Percentiles rank a stretch among this genome's conserved stretches.
Conservation (phyloP, 805 yeast species). For the Saturnispora silvae region DNA sequence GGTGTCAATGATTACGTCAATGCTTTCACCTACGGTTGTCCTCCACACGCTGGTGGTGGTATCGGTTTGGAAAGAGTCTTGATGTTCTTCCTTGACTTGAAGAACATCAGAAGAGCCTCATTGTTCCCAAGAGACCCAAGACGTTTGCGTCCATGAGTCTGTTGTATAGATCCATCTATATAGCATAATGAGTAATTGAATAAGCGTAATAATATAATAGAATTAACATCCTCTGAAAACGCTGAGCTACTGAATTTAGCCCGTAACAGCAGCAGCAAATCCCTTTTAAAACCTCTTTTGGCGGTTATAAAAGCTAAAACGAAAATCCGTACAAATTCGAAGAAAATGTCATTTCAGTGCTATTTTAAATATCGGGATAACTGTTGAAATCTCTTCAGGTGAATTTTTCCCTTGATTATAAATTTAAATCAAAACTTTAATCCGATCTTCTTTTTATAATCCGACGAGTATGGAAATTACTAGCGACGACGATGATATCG, state of each 20-base stretch:
- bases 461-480: conserved; percentile 2
- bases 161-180: background rate
- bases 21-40: conserved; percentile 89
- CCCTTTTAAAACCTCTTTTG: no score
- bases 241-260: no score
- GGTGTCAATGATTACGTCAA: conserved; percentile 88
- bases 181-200: no score
- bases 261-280: no score
- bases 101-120: conserved; percentile 97
- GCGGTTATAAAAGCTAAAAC: no score
- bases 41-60: conserved; percentile 99
- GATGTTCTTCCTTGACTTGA: conserved; percentile 94
- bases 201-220: no score
- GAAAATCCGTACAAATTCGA: no score
- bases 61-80: conserved; percentile 97
- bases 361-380: no score
- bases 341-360: no score
- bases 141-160: conserved; percentile 74
- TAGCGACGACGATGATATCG: conserved; percentile 10
- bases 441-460: no score
- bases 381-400: background rate
- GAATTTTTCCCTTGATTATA: background rate
- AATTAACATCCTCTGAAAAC: no score
- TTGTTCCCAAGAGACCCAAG: conserved; percentile 98
- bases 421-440: background rate